Evolutionary conservation across 1,139 yeast species (phyloP), one percentile per base, ranked within the genome.

Genomic region (Ogataea hybrid): DNA sequence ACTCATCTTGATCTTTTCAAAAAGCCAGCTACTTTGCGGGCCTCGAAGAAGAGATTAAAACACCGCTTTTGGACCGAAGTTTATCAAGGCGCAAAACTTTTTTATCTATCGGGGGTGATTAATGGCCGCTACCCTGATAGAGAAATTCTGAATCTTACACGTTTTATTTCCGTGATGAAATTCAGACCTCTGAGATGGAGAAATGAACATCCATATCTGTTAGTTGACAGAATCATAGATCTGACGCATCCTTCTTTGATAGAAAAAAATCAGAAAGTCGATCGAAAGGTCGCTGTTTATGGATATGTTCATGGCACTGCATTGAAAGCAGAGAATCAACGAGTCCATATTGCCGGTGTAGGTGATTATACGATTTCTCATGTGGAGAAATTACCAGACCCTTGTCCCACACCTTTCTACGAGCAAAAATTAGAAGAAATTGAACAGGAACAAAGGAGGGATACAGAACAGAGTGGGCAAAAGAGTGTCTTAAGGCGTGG

Each of bases 1-100:
- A 92, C 98, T 0, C 99, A 94, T 69, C 75, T 94, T 59, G 99
- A 94, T 65, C 72, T 94, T 46, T 94, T 94, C 73, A 89, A 85
- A 61, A 83, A 87, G 12, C 96, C 85, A 46, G 77, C 95, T 12
- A 88, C 97, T 0, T 75, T 92, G 63, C 78, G 97, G 61, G 87
- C 95, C 0, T 80, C 97, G 1, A 94, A 94, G 67, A 94, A 92
- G 62, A 77, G 90, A 52, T 77, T 94, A 57, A 94, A 94, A 67
- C 89, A 87, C 61, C 75, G 99, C 61, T 88, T 94, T 65, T 94
- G 99, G 98, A 94, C 98, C 1, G 99, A 94, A 67, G 97, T 94
- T 34, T 94, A 94, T 62, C 95, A 86, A 62, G 99, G 99, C 53
- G 98, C 99, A 22, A 94, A 94, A 63, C 72, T 94, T 31, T 94